A percentile compares a stretch with the other conserved stretches of the same genome.
These are phyloP conservation scores for Lentinus tigrinus DNA, from an alignment of 768 basidiomycete genomes.

Conservation along the genomic window DNA sequence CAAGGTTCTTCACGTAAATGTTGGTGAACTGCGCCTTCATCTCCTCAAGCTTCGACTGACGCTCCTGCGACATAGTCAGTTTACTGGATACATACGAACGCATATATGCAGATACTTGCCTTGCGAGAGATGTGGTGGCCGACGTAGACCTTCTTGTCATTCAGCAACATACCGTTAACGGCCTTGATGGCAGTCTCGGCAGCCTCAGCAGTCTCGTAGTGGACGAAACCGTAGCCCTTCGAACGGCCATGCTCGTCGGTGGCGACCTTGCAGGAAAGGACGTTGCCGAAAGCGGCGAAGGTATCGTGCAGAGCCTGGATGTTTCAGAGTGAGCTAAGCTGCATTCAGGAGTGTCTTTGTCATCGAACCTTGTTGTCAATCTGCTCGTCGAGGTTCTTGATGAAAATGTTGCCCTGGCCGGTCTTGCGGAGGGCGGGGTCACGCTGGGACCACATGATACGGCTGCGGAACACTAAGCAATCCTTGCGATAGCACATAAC, in stretches of 20 bases:
- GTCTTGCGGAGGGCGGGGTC: slow-evolving; percentile 99
- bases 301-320: slow-evolving; percentile 95
- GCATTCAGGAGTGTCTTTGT: background rate
- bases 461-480: slow-evolving; percentile 46
- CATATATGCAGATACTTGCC: slow-evolving; percentile 39
- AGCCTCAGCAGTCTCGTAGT: slow-evolving; percentile 97
- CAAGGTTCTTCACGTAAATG: slow-evolving; percentile 97
- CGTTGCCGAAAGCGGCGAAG: slow-evolving; percentile 98
- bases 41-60: slow-evolving; percentile 98
- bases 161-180: slow-evolving; percentile 98
- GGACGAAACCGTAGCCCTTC: slow-evolving; percentile 98
- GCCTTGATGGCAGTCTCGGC: slow-evolving; percentile 96
- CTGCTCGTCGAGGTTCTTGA: slow-evolving; percentile 96
- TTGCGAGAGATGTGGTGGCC: slow-evolving; percentile 97
- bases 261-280: slow-evolving; percentile 98
- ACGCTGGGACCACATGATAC: slow-evolving; percentile 99
- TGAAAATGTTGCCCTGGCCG: slow-evolving; percentile 99
- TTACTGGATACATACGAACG: background rate
- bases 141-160: slow-evolving; percentile 99
- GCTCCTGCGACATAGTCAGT: slow-evolving; percentile 54
- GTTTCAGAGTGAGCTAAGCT: background rate
- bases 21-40: slow-evolving; percentile 98
- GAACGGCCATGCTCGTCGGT: slow-evolving; percentile 94
- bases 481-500: background rate
- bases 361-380: slow-evolving; percentile 91